Evolutionary conservation across 805 yeast genomes (phyloP), one percentile per base, ranked within the genome.

Genomic region (Suhomyces prunicola): DNA sequence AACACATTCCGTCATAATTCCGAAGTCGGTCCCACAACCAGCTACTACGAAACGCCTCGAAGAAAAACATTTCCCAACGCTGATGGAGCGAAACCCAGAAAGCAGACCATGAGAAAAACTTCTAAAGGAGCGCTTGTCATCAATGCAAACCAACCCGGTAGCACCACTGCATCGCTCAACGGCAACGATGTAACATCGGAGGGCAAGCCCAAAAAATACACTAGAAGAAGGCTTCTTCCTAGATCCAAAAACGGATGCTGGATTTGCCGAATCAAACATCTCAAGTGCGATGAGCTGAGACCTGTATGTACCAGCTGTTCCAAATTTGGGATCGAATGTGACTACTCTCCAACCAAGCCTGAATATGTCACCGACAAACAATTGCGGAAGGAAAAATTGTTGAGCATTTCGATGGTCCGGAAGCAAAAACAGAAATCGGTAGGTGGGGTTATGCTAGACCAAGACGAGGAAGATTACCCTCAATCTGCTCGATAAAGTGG

Each of bases 181-280:
- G 6, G 55, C 35, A 49, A 48, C 31, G 48, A 50, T 44, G 42
- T 9, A 19, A 1, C 42, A 19, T 39, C 50, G 24, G 47, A 50
- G 26, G 51, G 50, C 17, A 57, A 62, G 46, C 62, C 68, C 8
- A 73, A 72, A 52, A 73, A 72, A 55, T 63, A 72, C 51, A 74
- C 75, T 13, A 61, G 79, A 35, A 65, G 74, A 52, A 68, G 77
- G 51, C 57, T 71, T 23, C 63, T 73, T 52, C 78, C 77, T 2
- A 60, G 79, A 46, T 72, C 77, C 2, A 72, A 72, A 53, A 69
- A 64, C 33, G 80, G 80, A 6, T 75, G 80, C 54, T 75, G 80
- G 80, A 72, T 75, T 50, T 75, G 80, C 55, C 62, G 80, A 51
- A 75, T 75, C 53, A 73, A 74, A 56, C 80, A 75, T 56, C 65